Conservation (phyloP, 495 filamentous ascomycete genomes). For the Penicillium maclennaniae region DNA sequence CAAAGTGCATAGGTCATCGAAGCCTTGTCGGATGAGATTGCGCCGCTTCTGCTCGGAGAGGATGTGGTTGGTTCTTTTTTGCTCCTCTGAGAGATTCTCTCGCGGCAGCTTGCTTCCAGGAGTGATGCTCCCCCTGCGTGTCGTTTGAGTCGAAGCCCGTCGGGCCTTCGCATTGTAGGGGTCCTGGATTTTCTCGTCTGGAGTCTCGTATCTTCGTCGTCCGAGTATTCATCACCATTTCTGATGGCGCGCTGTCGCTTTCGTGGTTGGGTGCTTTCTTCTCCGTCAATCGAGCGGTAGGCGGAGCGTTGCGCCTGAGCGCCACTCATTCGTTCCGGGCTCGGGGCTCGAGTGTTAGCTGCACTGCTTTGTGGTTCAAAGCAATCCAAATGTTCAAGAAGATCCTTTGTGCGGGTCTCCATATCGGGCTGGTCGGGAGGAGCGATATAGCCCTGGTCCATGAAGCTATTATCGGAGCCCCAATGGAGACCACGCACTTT, state of each 20-base stretch:
- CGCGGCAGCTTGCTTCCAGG: slow-evolving; percentile 49
- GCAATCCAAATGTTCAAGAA: slow-evolving; percentile 52
- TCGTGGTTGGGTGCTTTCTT: slow-evolving; percentile 31
- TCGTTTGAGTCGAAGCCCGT: slow-evolving; percentile 30
- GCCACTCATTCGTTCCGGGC: slow-evolving; percentile 39
- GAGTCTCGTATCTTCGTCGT: slow-evolving; percentile 35
- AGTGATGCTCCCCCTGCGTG: slow-evolving; percentile 29
- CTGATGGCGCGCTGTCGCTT: slow-evolving; percentile 36
- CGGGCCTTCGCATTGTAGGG: slow-evolving; percentile 27
- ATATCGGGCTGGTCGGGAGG: slow-evolving; percentile 51
- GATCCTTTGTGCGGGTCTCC: slow-evolving; percentile 49
- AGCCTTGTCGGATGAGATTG: slow-evolving; percentile 72
- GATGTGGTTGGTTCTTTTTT: slow-evolving; percentile 87
- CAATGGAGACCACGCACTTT: slow-evolving; percentile 50
- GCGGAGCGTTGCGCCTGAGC: slow-evolving; percentile 8
- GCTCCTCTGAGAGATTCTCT: slow-evolving; percentile 76
- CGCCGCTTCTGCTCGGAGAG: slow-evolving; percentile 83
- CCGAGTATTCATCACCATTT: slow-evolving; percentile 36
- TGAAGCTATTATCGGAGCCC: slow-evolving; percentile 64
- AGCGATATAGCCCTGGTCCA: slow-evolving; percentile 53
- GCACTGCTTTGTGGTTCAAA: slow-evolving; percentile 51
- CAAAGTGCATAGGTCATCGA: slow-evolving; percentile 64
- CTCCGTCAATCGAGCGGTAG: slow-evolving; percentile 10
- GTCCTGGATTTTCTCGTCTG: slow-evolving; percentile 49
- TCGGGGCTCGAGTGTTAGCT: slow-evolving; percentile 56